Percentiles rank a stretch among this genome's conserved stretches.
Conservation (phyloP, 108 stramenopile species). For the Cyclotella baltica region DNA sequence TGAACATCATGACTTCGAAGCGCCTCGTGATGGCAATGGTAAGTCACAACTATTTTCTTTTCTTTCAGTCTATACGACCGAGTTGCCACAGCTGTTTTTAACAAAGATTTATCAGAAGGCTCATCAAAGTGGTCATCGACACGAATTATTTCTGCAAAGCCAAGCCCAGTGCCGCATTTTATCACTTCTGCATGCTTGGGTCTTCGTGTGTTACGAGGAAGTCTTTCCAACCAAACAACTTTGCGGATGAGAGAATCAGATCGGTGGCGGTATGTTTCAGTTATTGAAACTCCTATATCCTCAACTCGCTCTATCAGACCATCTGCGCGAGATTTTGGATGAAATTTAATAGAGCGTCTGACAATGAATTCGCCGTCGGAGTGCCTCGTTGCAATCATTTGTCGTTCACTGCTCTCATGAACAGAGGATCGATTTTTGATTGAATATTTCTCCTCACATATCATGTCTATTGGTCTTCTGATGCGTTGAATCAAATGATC, state of each 20-base stretch:
- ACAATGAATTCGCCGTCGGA: no score
- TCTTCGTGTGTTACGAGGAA: background rate
- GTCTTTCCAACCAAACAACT: conserved; percentile 1
- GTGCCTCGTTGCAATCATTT: background rate
- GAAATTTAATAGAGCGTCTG: conserved; percentile 50
- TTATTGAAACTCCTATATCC: conserved; percentile 24
- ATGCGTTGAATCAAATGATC: conserved; percentile 62
- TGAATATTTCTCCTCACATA: conserved; percentile 59
- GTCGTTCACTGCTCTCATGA: conserved; percentile 13
- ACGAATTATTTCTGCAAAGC: conserved; percentile 4
- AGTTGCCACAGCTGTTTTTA: conserved; percentile 8
- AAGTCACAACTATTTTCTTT: conserved; percentile 8
- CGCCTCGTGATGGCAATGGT: conserved; percentile 30
- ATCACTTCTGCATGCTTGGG: conserved; percentile 7
- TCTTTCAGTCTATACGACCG: conserved; percentile 26
- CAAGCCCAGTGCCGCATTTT: conserved; percentile 5
- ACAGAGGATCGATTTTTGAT: conserved; percentile 44
- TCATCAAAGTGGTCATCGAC: conserved; percentile 29
- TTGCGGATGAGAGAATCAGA: conserved; percentile 30
- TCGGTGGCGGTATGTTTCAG: conserved; percentile 33
- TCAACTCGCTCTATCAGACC: conserved; percentile 46
- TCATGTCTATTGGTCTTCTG: conserved; percentile 52
- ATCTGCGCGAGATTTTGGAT: conserved; percentile 59
- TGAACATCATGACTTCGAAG: conserved; percentile 17
- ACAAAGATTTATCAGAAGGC: background rate